A percentile compares a stretch with the other conserved stretches of the same genome.
These are phyloP conservation scores for Hanseniaspora thailandica DNA, from an alignment of 805 yeast genomes.

Conservation along the genomic window DNA sequence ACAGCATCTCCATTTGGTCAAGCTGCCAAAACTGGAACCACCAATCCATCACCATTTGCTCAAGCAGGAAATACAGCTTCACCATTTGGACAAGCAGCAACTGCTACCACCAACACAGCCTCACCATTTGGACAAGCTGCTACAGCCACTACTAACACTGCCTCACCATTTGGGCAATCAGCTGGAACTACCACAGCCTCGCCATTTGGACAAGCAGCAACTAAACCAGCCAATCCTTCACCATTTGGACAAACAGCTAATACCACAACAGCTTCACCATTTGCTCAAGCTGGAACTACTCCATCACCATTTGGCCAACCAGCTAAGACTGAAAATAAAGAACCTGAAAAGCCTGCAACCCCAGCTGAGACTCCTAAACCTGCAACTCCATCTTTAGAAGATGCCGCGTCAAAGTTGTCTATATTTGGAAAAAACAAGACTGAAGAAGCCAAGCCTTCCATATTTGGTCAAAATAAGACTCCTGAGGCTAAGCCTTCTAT, in stretches of 20 bases:
- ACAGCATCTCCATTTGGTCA: conserved; percentile 1
- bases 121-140: conserved; percentile 3
- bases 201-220: conserved; percentile 1
- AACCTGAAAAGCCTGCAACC: not conserved
- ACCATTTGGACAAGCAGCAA: not conserved
- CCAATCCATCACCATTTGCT: not conserved
- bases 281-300: not conserved
- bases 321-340: not conserved
- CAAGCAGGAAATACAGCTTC: not conserved
- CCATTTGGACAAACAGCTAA: not conserved
- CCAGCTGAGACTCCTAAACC: not conserved
- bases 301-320: conserved; percentile 6
- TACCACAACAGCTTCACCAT: not conserved
- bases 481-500: not conserved
- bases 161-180: not conserved
- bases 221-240: not conserved
- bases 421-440: not conserved
- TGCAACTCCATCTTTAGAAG: not conserved
- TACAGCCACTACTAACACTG: not conserved
- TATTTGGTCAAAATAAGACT: not conserved
- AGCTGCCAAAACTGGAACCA: not conserved
- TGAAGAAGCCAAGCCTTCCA: not conserved
- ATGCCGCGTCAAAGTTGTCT: not conserved
- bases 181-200: not conserved
- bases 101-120: not conserved